Conservation (phyloP, 331 rosid species). For the Phaseolus coccineus region DNA sequence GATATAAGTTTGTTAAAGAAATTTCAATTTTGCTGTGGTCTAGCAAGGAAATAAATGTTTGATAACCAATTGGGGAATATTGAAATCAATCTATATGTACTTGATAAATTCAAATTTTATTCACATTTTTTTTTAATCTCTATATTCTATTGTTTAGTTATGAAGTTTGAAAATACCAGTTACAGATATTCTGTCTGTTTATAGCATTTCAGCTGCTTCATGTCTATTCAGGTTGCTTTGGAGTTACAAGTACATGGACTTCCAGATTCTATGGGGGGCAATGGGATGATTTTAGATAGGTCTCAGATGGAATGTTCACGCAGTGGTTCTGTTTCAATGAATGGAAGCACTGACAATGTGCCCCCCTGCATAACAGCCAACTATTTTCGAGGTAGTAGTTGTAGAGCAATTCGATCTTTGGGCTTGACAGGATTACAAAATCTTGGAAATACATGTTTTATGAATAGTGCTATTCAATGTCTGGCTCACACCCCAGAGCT, state of each 20-base stretch:
- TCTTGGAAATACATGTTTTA: constrained; percentile 96
- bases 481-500: constrained; percentile 84
- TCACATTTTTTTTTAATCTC: constrained; percentile 33
- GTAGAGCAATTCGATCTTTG: constrained; percentile 56
- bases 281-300: constrained; percentile 55
- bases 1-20: not conserved
- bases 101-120: constrained; percentile 32
- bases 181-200: constrained; percentile 29
- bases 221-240: constrained; percentile 68
- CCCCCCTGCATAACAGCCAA: constrained; percentile 46
- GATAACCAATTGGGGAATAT: not conserved
- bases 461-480: constrained; percentile 94
- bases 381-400: constrained; percentile 54
- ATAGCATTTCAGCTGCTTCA: constrained; percentile 28
- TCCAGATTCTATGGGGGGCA: constrained; percentile 51
- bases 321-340: constrained; percentile 51
- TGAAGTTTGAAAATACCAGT: not conserved
- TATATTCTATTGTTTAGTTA: constrained; percentile 16
- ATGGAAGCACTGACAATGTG: constrained; percentile 58
- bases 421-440: constrained; percentile 88
- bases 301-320: constrained; percentile 51
- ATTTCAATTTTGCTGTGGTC: constrained; percentile 35
- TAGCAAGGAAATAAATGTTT: constrained; percentile 17
- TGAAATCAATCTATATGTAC: constrained; percentile 24
- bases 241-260: constrained; percentile 78